These are phyloP conservation scores for Metschnikowia borealis DNA, from an alignment of 805 yeast species.

Conservation along the genomic window DNA sequence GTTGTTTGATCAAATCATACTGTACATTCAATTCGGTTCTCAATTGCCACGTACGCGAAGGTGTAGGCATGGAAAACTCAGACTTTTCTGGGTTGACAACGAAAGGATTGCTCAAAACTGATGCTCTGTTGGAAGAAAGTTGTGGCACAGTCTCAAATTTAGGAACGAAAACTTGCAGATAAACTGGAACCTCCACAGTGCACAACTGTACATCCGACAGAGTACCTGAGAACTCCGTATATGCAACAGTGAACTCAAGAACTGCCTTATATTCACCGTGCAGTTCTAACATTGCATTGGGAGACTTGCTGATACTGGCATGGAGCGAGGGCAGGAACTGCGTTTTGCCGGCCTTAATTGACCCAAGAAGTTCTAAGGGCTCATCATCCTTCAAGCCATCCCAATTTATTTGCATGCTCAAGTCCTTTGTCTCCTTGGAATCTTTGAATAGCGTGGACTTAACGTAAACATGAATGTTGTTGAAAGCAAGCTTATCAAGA, in stretches of 20 bases:
- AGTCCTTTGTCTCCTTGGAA: slow-evolving; percentile 14
- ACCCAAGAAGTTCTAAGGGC: slow-evolving; percentile 23
- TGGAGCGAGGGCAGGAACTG: slow-evolving; percentile 16
- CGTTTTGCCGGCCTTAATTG: slow-evolving; percentile 9
- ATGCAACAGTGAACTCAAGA: slow-evolving; percentile 25
- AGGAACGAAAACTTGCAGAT: slow-evolving; percentile 23
- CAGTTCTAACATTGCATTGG: slow-evolving; percentile 15
- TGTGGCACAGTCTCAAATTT: slow-evolving; percentile 25
- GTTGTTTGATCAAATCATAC: slow-evolving; percentile 4
- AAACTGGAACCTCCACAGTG: slow-evolving; percentile 21
- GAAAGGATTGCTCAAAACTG: slow-evolving; percentile 38
- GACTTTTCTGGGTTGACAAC: slow-evolving; percentile 16
- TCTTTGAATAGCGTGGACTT: slow-evolving; percentile 17
- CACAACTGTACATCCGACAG: slow-evolving; percentile 24
- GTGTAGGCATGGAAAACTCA: slow-evolving; percentile 27
- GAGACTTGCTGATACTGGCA: slow-evolving; percentile 22
- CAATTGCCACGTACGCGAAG: slow-evolving; percentile 30
- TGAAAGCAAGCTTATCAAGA: slow-evolving; percentile 16
- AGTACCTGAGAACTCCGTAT: slow-evolving; percentile 18
- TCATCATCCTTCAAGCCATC: slow-evolving; percentile 38
- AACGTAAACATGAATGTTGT: slow-evolving; percentile 20
- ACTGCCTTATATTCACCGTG: slow-evolving; percentile 9
- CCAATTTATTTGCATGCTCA: slow-evolving; percentile 29
- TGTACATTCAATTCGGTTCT: slow-evolving; percentile 10
- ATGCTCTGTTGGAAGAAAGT: slow-evolving; percentile 20